Conservation (phyloP, 2,329 filamentous ascomycete genomes). For the Claviceps sorghi region DNA sequence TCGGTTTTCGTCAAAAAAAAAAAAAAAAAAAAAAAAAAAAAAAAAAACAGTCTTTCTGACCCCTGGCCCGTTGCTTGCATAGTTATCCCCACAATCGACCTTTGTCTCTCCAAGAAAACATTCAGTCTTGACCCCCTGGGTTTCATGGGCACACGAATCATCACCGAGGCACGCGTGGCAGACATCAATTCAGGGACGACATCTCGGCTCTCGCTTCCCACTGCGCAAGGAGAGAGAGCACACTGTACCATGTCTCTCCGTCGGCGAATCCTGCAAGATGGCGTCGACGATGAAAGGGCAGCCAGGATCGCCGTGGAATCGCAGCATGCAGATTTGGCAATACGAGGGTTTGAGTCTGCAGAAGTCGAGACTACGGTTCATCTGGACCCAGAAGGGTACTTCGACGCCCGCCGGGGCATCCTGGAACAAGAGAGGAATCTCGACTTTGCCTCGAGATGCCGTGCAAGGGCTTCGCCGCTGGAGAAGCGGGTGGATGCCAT, state of each 20-base stretch:
- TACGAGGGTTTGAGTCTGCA: neutral
- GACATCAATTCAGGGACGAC: neutral
- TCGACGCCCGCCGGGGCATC: neutral
- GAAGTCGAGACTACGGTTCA: neutral
- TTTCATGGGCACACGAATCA: neutral
- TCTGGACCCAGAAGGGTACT: neutral
- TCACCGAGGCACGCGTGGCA: neutral
- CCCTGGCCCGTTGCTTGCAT: neutral
- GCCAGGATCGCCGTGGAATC: neutral
- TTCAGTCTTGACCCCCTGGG: neutral
- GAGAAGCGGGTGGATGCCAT: constrained; percentile 26
- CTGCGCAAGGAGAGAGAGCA: neutral
- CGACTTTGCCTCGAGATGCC: constrained; percentile 27
- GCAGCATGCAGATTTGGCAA: neutral
- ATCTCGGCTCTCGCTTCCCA: neutral
- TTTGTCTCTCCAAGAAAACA: neutral
- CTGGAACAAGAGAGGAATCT: constrained; percentile 18
- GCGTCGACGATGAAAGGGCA: neutral
- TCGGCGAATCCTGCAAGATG: neutral
- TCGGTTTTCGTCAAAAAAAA: neutral
- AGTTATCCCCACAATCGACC: neutral
- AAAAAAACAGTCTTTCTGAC: neutral
- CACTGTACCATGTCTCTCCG: neutral
- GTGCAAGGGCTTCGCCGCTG: constrained; percentile 14
- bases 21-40: too few species aligned